These are phyloP conservation scores for Niebla homalea DNA, from an alignment of 495 filamentous ascomycete species.

Conservation along the genomic window DNA sequence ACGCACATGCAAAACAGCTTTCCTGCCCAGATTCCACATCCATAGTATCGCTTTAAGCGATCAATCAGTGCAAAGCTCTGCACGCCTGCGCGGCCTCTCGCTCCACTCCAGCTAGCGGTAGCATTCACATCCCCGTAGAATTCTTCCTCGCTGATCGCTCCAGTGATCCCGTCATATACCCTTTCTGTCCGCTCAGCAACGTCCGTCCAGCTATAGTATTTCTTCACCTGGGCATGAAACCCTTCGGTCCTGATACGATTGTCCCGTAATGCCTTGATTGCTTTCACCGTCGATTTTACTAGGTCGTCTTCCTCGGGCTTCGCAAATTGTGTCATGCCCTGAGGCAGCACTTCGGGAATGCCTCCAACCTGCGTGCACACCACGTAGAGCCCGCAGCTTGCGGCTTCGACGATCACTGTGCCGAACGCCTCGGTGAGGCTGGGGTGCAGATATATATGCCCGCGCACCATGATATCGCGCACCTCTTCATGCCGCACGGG, in stretches of 20 bases:
- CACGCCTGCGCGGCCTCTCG: constrained; percentile 57
- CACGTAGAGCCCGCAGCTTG: constrained; percentile 86
- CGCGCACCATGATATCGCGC: constrained; percentile 93
- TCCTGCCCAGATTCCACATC: constrained; percentile 98
- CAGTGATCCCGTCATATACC: constrained; percentile 84
- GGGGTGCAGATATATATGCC: constrained; percentile 93
- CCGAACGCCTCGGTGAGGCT: constrained; percentile 94
- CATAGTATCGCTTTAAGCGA: constrained; percentile 87
- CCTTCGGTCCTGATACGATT: constrained; percentile 80
- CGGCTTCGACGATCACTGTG: constrained; percentile 93
- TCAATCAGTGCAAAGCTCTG: constrained; percentile 89
- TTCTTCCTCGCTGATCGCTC: constrained; percentile 67
- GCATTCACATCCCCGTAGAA: constrained; percentile 64
- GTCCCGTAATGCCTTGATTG: constrained; percentile 65
- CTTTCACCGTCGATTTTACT: constrained; percentile 65
- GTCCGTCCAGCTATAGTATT: constrained; percentile 97
- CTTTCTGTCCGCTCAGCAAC: constrained; percentile 85
- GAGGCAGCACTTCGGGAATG: constrained; percentile 87
- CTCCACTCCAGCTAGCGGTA: constrained; percentile 49
- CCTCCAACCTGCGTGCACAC: constrained; percentile 94
- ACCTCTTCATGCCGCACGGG: constrained; percentile 92
- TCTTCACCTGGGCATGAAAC: constrained; percentile 92
- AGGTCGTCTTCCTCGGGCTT: constrained; percentile 88
- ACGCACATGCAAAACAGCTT: constrained; percentile 94
- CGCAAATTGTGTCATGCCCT: constrained; percentile 88